Evolutionary conservation across 768 basidiomycete genomes (phyloP).

Genomic region (Pleurotus tuoliensis): DNA sequence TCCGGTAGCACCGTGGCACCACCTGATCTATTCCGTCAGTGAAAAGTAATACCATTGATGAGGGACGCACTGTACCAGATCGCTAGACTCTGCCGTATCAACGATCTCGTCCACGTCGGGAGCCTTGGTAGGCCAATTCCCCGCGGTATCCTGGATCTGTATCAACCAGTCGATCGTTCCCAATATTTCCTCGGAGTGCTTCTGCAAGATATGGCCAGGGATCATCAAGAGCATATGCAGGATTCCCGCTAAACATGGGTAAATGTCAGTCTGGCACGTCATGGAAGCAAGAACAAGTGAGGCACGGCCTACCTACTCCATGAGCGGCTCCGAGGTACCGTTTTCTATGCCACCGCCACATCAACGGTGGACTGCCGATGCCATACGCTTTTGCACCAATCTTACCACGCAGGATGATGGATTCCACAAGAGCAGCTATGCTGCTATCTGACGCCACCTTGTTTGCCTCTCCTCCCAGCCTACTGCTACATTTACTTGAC

Average conservation of each 20-base stretch:
- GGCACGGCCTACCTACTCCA: constrained; percentile 44
- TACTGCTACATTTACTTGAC: constrained; percentile 13
- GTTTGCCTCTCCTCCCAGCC: not conserved
- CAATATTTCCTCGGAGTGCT: constrained; percentile 37
- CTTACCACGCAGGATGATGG: constrained; percentile 36
- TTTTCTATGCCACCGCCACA: constrained; percentile 61
- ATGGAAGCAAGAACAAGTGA: not conserved
- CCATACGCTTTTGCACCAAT: constrained; percentile 32
- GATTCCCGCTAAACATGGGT: constrained; percentile 40
- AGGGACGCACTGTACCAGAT: constrained; percentile 44
- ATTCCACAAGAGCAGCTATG: constrained; percentile 34
- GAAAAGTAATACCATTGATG: no score
- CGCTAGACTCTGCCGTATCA: constrained; percentile 20
- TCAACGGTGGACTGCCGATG: constrained; percentile 35
- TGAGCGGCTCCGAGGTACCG: constrained; percentile 56
- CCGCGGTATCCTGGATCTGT: constrained; percentile 36
- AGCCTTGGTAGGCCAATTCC: constrained; percentile 52
- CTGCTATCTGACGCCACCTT: constrained; percentile 30
- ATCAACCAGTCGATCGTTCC: constrained; percentile 46
- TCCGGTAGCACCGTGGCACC: constrained; percentile 59
- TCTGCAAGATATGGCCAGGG: constrained; percentile 30
- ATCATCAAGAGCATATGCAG: constrained; percentile 45
- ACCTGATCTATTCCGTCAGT: constrained; percentile 25
- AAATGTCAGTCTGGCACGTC: not conserved
- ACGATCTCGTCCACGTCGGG: constrained; percentile 15